A percentile compares a stretch with the other conserved stretches of the same genome.
These are phyloP conservation scores for Penium margaritaceum DNA, from an alignment of 139 green algal species.

Conservation along the genomic window DNA sequence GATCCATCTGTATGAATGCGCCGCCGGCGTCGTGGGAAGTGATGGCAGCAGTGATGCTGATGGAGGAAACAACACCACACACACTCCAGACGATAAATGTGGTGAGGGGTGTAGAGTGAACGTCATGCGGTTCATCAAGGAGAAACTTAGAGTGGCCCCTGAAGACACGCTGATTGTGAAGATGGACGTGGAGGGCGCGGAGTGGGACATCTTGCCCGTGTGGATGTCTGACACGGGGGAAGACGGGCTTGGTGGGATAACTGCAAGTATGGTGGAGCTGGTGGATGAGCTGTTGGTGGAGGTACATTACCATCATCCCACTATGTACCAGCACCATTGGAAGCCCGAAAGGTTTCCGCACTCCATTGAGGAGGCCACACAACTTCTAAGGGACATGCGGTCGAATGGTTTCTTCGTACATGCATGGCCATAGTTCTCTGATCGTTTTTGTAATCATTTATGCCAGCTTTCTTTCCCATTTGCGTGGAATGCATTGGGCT, in stretches of 20 bases:
- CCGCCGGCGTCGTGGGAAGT: too few species aligned
- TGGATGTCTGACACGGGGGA: not conserved
- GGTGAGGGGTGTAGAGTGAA: too few species aligned
- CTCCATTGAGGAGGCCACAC: not conserved
- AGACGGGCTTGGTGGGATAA: not conserved
- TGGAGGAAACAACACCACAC: too few species aligned
- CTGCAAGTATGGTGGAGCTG: not conserved
- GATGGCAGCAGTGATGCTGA: too few species aligned
- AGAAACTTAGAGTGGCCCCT: not conserved
- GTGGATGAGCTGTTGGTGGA: slow-evolving; percentile 29
- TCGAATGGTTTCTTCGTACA: slow-evolving; percentile 15
- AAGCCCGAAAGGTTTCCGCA: not conserved
- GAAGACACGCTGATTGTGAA: slow-evolving; percentile 31
- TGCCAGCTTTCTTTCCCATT: too few species aligned
- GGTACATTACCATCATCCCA: slow-evolving; percentile 11
- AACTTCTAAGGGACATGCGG: slow-evolving; percentile 5
- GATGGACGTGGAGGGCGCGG: slow-evolving; percentile 25
- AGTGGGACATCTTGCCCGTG: slow-evolving; percentile 3
- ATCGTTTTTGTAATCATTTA: too few species aligned
- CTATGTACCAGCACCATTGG: slow-evolving; percentile 5
- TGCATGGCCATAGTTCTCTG: not conserved
- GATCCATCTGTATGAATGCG: too few species aligned
- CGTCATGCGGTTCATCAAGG: slow-evolving; percentile 27
- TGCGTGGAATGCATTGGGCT: too few species aligned
- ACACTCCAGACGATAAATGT: too few species aligned